Base-by-base conservation (phyloP, 805 yeast genomes). In the Pichia gijzeniarum region DNA sequence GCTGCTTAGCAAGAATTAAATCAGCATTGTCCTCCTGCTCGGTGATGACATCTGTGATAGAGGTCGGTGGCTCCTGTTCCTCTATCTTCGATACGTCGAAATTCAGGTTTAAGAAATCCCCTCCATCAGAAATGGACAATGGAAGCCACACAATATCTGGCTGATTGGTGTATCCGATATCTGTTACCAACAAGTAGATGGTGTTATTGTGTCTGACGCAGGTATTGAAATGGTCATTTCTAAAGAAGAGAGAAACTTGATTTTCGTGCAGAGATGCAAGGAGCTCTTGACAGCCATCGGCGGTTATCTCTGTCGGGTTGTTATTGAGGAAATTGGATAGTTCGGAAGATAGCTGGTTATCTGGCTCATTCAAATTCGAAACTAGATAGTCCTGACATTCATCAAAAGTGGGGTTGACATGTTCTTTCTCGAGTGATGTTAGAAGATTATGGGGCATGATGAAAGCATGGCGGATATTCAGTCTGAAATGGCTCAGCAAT, bases 161-260 rank as follows among this genome's bases (percentile, higher is more conserved):
- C 31, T 52, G 51, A 35, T 71, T 68, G 2, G 44, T 53, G 55
- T 78, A 83, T 3, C 93, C 88, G 14, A 72, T 67, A 58, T 93
- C 96, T 1, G 93, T 85, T 3, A 85, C 82, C 22, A 91, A 68
- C 5, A 77, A 63, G 57, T 76, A 88, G 28, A 91, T 67, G 25
- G 69, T 70, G 35, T 63, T 65, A 16, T 60, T 62, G 53, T 70
- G 74, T 10, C 90, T 59, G 4, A 45, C 19, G 27, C 50, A 48
- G 0, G 96, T 87, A 51, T 76, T 76, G 63, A 86, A 91, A 61
- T 89, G 96, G 61, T 93, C 90, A 63, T 93, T 91, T 57, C 97
- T 73, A 68, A 90, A 93, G 50, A 91, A 75, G 0, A 91, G 79
- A 1, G 81, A 76, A 45, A 81, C 71, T 6, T 80, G 73, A 35